These are phyloP conservation scores for Elsinoe perseae DNA, from an alignment of 2,329 filamentous ascomycete genomes.

Conservation along the genomic window DNA sequence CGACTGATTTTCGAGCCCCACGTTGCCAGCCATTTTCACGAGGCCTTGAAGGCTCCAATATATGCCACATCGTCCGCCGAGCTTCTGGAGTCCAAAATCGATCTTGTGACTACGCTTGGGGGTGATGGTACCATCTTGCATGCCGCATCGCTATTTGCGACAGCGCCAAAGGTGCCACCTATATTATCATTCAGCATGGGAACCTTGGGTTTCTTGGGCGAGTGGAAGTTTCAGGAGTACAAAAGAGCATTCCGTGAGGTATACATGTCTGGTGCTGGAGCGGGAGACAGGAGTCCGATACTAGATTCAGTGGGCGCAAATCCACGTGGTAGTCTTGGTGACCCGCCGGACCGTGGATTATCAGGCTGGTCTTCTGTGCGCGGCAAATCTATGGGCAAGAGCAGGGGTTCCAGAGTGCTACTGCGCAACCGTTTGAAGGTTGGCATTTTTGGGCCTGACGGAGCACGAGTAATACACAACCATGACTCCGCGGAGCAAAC, in stretches of 20 bases:
- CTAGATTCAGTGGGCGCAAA: not conserved
- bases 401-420: conserved; percentile 69
- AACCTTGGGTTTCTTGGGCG: conserved; percentile 85
- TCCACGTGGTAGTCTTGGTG: not conserved
- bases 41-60: conserved; percentile 63
- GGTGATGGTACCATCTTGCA: conserved; percentile 88
- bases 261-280: conserved; percentile 67
- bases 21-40: conserved; percentile 64
- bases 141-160: conserved; percentile 78
- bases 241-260: conserved; percentile 88
- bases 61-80: conserved; percentile 37
- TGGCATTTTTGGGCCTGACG: conserved; percentile 67
- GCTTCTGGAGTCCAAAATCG: conserved; percentile 53
- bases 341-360: conserved; percentile 19
- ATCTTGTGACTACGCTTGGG: conserved; percentile 81
- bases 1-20: conserved; percentile 76
- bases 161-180: conserved; percentile 72
- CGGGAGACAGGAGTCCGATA: conserved; percentile 17
- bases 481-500: conserved; percentile 26
- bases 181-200: conserved; percentile 96
- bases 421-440: conserved; percentile 82
- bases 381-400: conserved; percentile 72
- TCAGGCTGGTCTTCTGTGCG: conserved; percentile 64
- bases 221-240: conserved; percentile 93
- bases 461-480: conserved; percentile 38